phyloP scores from a whole-genome alignment of 192 early-diverging fungal genomes.

The Diversispora eburnea region DNA sequence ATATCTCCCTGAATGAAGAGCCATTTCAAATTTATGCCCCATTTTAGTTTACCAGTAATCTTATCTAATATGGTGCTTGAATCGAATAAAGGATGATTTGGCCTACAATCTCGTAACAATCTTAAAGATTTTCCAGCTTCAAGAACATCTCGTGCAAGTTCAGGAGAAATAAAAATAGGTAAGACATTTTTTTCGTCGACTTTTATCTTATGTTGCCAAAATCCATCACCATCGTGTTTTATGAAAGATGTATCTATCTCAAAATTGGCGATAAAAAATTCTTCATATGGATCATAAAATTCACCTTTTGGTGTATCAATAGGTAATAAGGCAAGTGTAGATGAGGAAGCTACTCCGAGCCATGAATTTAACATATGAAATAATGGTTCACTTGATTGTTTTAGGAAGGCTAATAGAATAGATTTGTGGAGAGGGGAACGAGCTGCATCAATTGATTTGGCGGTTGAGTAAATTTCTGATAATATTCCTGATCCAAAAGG shows the following conservation, averaged over 20 bases:
- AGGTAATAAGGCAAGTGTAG: not conserved
- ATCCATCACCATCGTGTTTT: slow-evolving; percentile 5
- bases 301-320: not conserved
- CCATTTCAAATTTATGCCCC: slow-evolving; percentile 10
- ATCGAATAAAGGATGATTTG: slow-evolving; percentile 31
- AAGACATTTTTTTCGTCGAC: slow-evolving; percentile 16
- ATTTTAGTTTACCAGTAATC: not conserved
- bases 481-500: slow-evolving; percentile 36
- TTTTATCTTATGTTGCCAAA: slow-evolving; percentile 13
- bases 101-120: slow-evolving; percentile 31
- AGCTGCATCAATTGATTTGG: slow-evolving; percentile 22
- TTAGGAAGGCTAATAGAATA: slow-evolving; percentile 32
- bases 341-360: slow-evolving; percentile 28
- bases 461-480: slow-evolving; percentile 24
- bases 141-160: slow-evolving; percentile 33
- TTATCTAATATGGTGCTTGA: slow-evolving; percentile 8
- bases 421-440: slow-evolving; percentile 23
- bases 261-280: slow-evolving; percentile 34
- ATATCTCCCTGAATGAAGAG: slow-evolving; percentile 28
- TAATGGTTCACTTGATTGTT: slow-evolving; percentile 33
- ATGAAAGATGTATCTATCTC: not conserved
- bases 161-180: slow-evolving; percentile 31
- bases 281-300: slow-evolving; percentile 29
- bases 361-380: slow-evolving; percentile 34
- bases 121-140: slow-evolving; percentile 37